Evolutionary conservation across 495 filamentous ascomycete genomes (phyloP).

Genomic region (Talaromyces proteolyticus): DNA sequence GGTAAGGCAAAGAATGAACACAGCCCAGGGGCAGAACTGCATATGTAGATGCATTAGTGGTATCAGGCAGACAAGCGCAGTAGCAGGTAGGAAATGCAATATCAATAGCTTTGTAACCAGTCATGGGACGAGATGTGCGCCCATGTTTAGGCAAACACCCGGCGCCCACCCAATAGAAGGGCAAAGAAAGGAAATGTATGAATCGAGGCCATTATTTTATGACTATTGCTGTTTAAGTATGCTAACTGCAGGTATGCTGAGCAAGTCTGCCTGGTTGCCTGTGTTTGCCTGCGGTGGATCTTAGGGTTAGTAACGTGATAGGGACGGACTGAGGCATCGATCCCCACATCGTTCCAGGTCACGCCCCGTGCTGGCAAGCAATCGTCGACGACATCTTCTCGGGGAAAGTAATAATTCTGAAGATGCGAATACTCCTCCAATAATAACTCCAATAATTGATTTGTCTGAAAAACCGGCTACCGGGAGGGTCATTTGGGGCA

Average conservation of each 20-base stretch:
- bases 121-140: neutral
- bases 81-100: neutral
- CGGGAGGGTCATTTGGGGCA: too few species aligned
- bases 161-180: neutral
- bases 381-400: too few species aligned
- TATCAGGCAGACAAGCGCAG: neutral
- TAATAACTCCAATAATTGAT: too few species aligned
- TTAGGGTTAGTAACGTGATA: neutral
- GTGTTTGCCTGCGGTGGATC: neutral
- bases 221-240: too few species aligned
- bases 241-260: too few species aligned
- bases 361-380: too few species aligned
- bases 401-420: too few species aligned
- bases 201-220: neutral
- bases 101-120: neutral
- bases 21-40: neutral
- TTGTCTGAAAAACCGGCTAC: too few species aligned
- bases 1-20: too few species aligned
- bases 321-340: neutral
- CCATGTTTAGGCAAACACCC: neutral
- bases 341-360: too few species aligned
- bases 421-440: too few species aligned
- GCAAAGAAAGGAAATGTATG: neutral
- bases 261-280: neutral
- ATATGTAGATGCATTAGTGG: neutral